Base-by-base conservation (phyloP, 306 rosid species). In the Corylus heterophylla region DNA sequence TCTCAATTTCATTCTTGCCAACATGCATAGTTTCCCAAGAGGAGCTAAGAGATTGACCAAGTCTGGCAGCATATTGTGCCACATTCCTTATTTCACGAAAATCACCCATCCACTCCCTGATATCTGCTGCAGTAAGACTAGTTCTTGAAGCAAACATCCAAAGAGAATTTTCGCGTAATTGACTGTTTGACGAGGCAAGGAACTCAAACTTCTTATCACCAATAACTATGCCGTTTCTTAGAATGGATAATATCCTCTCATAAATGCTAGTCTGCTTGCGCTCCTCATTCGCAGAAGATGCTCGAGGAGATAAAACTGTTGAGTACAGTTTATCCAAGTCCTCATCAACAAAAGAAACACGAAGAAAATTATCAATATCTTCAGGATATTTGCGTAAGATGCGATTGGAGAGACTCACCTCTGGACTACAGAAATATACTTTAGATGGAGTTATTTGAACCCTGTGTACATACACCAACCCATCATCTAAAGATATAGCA, bases 141-240 rank as follows among this genome's bases (percentile, higher is more conserved):
- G 44, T 69, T 74, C 85, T 82, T 25, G 88, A 80, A 56, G 90
- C 86, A 82, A 87, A 87, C 90, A 87, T 87, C 90, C 90, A 87
- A 27, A 42, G 64, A 0, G 89, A 84, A 13, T 74, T 78, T 8
- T 87, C 86, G 2, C 77, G 37, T 31, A 84, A 7, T 51, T 87
- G 88, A 77, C 86, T 87, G 0, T 79, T 47, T 3, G 90, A 84
- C 25, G 44, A 82, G 5, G 83, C 90, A 37, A 87, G 87, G 82
- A 87, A 74, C 85, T 87, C 87, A 7, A 87, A 85, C 78, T 77
- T 87, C 79, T 74, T 85, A 0, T 68, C 78, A 25, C 90, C 88
- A 74, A 87, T 82, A 14, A 77, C 70, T 9, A 87, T 74, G 9
- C 90, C 88, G 63, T 85, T 69, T 56, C 17, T 74, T 22, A 85